These are phyloP conservation scores for Solanum infundibuliforme DNA, from an alignment of 257 asterid genomes.

Conservation along the genomic window DNA sequence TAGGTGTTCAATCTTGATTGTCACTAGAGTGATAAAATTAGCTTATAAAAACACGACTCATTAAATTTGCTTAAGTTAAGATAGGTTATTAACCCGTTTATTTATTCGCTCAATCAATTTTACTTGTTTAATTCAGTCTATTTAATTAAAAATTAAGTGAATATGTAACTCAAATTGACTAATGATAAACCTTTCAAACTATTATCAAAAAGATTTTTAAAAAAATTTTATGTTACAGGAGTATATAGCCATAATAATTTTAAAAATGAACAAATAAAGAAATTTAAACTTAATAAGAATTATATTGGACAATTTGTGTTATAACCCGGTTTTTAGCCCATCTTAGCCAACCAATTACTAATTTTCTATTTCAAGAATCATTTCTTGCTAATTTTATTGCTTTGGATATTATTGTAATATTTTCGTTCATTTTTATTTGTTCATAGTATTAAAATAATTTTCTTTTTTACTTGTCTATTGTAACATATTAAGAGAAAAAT, in stretches of 20 bases:
- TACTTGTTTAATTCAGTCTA: fast-evolving
- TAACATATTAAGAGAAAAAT: too few relatives aligned
- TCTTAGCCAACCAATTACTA: background rate
- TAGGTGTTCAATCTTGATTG: too few relatives aligned
- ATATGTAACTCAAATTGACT: background rate
- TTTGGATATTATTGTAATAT: too few relatives aligned
- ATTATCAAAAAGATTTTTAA: background rate
- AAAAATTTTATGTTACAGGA: background rate
- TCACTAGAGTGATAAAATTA: too few relatives aligned
- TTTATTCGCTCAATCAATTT: background rate
- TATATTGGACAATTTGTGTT: background rate
- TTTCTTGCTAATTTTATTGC: background rate
- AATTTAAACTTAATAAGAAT: background rate
- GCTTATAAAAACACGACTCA: background rate
- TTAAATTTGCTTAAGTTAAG: background rate
- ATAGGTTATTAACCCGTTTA: background rate
- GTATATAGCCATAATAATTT: background rate
- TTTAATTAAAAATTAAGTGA: too few relatives aligned
- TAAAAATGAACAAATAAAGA: background rate
- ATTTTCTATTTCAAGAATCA: background rate
- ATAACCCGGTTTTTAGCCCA: background rate
- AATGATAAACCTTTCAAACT: too few relatives aligned
- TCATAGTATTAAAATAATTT: too few relatives aligned
- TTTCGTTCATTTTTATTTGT: too few relatives aligned
- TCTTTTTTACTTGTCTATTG: too few relatives aligned